Base-by-base conservation (phyloP, 2,329 filamentous ascomycete species). In the Penicillium sumatraense region DNA sequence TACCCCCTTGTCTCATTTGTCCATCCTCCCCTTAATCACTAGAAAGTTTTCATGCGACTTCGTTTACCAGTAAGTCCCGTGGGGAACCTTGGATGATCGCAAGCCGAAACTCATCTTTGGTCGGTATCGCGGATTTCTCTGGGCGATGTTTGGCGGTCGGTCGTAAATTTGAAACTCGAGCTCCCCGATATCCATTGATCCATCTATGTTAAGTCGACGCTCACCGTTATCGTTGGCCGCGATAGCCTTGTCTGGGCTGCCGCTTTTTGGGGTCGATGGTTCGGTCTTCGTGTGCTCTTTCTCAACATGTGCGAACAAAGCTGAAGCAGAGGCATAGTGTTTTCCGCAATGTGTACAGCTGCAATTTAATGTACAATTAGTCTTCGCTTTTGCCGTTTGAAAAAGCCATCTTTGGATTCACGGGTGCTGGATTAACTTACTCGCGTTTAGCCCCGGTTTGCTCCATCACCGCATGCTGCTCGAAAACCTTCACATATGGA, bases 291-390 rank as follows among this genome's bases (percentile, higher is more conserved):
- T 65, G 11, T 61, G 73, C 2, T 64, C 61, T 1, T 69, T 70
- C 57, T 79, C 77, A 52, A 70, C 71, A 53, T 80, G 78, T 0
- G 72, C 69, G n/a, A 78, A 64, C 3, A 78, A 64, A 0, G 74
- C 75, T 0, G 72, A 57, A 0, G 67, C 69, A 10, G 66, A 69
- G 23, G 71, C 71, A 66, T 78, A 80, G 23, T 60, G 44, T 33
- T 71, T 74, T 45, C 69, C 59, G 41, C 77, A 80, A 14, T 65
- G 62, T 5, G 75, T 72, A 52, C 77, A 80, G 33, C 72, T 73
- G 45, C 3, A 42, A 35, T 3, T 10, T 2, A 29, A 11, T 9
- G 31, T 5, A 48, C 60, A 46, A 62, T 49, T 14, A 38, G 14
- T 26, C 14, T 16, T n/a, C 9, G 14, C n/a, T 5, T 5, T n/a